Evolutionary conservation across 129 eudicot species (phyloP), one percentile per base, ranked within the genome.

Genomic region (Lonicera japonica): DNA sequence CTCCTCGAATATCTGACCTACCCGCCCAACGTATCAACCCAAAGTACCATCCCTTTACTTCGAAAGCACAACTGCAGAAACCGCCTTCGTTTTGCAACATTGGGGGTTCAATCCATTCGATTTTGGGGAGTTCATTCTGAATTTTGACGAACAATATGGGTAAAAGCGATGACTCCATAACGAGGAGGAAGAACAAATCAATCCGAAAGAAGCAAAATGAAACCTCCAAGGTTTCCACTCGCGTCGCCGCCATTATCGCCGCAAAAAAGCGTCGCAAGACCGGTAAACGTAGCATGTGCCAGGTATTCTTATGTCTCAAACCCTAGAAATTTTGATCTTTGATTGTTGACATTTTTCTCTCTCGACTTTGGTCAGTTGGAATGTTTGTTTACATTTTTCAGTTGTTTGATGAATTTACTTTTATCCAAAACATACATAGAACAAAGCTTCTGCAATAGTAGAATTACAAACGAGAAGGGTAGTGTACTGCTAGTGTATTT

Each of bases 271-370:
- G 97, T 51, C 90, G 97, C 17, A 75, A 72, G 41, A 48, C 98
- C 45, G 98, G 98, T 70, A 92, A 92, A 77, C 98, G 98, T 62
- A 79, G 96, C 66, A 63, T 52, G 67, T 92, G 98, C 64, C 91
- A 92, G 96, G 96, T 87, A 65, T 16, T 21, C 17, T 5, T 22
- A 8, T 55, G 16, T 20, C n/a, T n/a, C 36, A 29, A 29, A 29
- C 36, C 36, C 6, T 29, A 29, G 36, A 2, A n/a, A 29, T 45
- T 52, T 11, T 19, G 14, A 4, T 0, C 2, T 24, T 51, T 16
- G 10, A 0, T 58, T 43, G 1, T 52, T 15, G 58, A 24, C 18
- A 21, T 59, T 11, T 14, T 0, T 21, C 21, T 13, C 12, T 29
- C 2, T 29, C 36, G 36, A 29, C 4, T 29, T 29, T 29, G 36